A percentile compares a stretch with the other conserved stretches of the same genome.
phyloP scores from a whole-genome alignment of 225 moss, liverwort and hornwort species.

The Takakia lepidozioides region DNA sequence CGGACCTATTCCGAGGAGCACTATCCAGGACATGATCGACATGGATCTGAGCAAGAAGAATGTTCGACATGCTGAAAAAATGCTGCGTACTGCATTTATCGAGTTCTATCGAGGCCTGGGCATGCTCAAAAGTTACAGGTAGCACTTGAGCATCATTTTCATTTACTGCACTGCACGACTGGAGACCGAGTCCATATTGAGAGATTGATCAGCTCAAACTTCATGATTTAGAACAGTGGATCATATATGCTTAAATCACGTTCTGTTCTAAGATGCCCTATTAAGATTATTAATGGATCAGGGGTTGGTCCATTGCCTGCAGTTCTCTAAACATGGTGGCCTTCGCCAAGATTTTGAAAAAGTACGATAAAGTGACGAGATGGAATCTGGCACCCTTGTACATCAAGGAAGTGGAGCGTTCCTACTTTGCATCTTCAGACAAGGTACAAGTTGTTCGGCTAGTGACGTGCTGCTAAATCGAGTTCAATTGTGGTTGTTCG shows the following conservation, averaged over 20 bases:
- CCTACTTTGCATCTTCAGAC: slow-evolving; percentile 33
- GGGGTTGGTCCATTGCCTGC: slow-evolving; percentile 4
- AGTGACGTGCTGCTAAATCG: too few species aligned
- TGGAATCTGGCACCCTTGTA: slow-evolving; percentile 19
- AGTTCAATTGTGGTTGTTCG: too few species aligned
- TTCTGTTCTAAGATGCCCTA: too few species aligned
- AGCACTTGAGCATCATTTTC: not conserved
- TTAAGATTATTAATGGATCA: too few species aligned
- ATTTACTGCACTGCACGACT: too few species aligned
- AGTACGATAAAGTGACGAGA: slow-evolving; percentile 70
- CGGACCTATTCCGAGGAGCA: too few species aligned
- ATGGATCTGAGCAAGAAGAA: slow-evolving; percentile 55
- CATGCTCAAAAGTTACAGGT: slow-evolving; percentile 79
- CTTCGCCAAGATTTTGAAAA: slow-evolving; percentile 84
- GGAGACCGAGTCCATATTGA: too few species aligned
- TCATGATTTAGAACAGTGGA: too few species aligned
- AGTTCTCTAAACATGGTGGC: slow-evolving; percentile 84
- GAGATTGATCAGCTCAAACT: too few species aligned
- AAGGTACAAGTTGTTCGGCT: slow-evolving; percentile 14
- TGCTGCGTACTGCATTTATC: slow-evolving; percentile 64
- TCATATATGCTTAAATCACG: too few species aligned
- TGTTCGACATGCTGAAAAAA: slow-evolving; percentile 59
- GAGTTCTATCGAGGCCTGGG: slow-evolving; percentile 80
- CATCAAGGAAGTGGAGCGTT: slow-evolving; percentile 35
- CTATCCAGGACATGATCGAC: slow-evolving; percentile 39